phyloP scores from a whole-genome alignment of 2,329 filamentous ascomycete genomes.

The Beauveria varroae region DNA sequence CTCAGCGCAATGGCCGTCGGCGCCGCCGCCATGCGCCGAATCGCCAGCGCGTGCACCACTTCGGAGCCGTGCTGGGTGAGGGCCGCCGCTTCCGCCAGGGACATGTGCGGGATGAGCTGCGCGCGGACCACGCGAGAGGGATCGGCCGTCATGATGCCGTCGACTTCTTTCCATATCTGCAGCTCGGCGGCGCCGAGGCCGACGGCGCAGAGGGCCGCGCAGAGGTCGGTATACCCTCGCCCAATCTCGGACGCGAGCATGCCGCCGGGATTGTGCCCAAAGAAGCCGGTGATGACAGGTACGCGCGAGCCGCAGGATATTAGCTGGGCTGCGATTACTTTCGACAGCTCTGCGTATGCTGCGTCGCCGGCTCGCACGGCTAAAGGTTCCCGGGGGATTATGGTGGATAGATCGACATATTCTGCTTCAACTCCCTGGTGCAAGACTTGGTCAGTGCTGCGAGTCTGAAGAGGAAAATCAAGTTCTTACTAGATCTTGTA shows the following conservation, averaged over 20 bases:
- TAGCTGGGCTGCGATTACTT: background rate
- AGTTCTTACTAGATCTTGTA: background rate
- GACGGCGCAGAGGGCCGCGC: background rate
- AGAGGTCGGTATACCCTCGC: conserved; percentile 4
- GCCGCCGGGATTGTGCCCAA: background rate
- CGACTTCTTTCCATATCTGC: conserved; percentile 76
- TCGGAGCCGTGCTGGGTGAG: conserved; percentile 91
- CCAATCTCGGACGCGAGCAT: conserved; percentile 1
- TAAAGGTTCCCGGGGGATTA: background rate
- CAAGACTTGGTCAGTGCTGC: too few relatives aligned
- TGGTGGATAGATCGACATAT: background rate
- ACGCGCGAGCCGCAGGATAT: background rate
- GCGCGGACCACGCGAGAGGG: conserved; percentile 89
- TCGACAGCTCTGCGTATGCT: background rate
- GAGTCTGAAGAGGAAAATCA: background rate
- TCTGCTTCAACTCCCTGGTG: background rate
- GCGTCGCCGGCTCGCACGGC: background rate
- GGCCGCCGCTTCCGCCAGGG: conserved; percentile 89
- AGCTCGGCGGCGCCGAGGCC: background rate
- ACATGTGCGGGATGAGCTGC: conserved; percentile 76
- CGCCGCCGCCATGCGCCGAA: conserved; percentile 88
- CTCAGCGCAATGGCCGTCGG: conserved; percentile 72
- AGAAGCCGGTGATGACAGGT: conserved; percentile 2
- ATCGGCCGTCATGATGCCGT: conserved; percentile 81
- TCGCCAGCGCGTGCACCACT: conserved; percentile 96